phyloP scores from a whole-genome alignment of 2,329 filamentous ascomycete species.

The Cladosporium oxysporum region DNA sequence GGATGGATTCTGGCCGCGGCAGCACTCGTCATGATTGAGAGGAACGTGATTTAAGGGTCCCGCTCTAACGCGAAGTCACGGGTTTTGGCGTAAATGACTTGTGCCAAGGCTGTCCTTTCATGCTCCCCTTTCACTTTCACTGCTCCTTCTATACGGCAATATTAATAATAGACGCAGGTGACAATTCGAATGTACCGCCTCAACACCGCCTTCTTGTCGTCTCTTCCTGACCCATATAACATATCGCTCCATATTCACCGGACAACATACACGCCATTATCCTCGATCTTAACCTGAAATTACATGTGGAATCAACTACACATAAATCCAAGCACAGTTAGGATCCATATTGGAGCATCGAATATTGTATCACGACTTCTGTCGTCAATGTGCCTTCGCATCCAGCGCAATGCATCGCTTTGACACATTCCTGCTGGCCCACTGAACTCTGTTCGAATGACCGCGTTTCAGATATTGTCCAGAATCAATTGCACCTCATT shows the following conservation, averaged over 20 bases:
- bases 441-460: not conserved
- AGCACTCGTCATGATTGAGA: slow-evolving; percentile 10
- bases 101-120: not conserved
- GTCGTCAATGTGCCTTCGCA: not conserved
- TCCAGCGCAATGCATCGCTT: not conserved
- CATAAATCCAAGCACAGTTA: no score
- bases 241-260: no score
- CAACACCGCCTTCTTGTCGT: no score
- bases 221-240: no score
- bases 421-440: not conserved
- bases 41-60: not conserved
- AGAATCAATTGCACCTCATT: slow-evolving; percentile 51
- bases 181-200: no score
- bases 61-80: slow-evolving; percentile 13
- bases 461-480: slow-evolving; percentile 21
- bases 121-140: not conserved
- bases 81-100: not conserved
- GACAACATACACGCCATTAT: no score
- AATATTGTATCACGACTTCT: not conserved
- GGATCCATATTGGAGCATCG: no score
- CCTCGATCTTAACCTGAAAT: no score
- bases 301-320: no score
- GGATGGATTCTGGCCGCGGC: not conserved
- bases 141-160: not conserved
- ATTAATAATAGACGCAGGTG: not conserved